phyloP scores from a whole-genome alignment of 1,284 basidiomycete genomes.

The Ceratobasidium sp. region DNA sequence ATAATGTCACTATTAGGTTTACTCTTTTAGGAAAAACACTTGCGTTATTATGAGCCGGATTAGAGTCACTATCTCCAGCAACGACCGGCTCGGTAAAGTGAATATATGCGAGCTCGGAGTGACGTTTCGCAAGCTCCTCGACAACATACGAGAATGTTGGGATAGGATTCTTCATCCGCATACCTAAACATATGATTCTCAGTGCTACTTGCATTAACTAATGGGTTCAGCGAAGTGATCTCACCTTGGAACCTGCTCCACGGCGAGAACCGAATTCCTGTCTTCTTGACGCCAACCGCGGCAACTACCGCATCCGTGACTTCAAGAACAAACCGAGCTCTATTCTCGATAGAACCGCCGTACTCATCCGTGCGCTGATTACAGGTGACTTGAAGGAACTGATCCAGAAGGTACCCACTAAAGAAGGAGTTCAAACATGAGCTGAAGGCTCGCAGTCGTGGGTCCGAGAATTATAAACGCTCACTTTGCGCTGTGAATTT shows the following conservation, averaged over 20 bases:
- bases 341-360: slow-evolving; percentile 59
- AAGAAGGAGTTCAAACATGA: slow-evolving; percentile 5
- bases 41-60: slow-evolving; percentile 43
- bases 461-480: neutral
- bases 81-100: slow-evolving; percentile 65
- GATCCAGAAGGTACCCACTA: slow-evolving; percentile 55
- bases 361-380: slow-evolving; percentile 61
- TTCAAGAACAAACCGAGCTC: slow-evolving; percentile 57
- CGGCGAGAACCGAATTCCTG: slow-evolving; percentile 57
- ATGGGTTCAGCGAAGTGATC: neutral
- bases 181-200: slow-evolving; percentile 47
- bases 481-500: slow-evolving; percentile 52
- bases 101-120: slow-evolving; percentile 66
- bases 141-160: slow-evolving; percentile 58
- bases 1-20: too few relatives aligned
- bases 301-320: slow-evolving; percentile 54
- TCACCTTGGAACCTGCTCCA: slow-evolving; percentile 52
- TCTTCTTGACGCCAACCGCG: slow-evolving; percentile 55
- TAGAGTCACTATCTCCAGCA: slow-evolving; percentile 46
- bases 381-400: slow-evolving; percentile 56
- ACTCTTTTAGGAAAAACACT: neutral
- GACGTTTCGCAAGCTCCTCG: slow-evolving; percentile 51
- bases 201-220: neutral
- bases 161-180: slow-evolving; percentile 60
- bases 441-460: neutral